phyloP scores from a whole-genome alignment of 768 basidiomycete species.

The Leccinellum albellum region DNA sequence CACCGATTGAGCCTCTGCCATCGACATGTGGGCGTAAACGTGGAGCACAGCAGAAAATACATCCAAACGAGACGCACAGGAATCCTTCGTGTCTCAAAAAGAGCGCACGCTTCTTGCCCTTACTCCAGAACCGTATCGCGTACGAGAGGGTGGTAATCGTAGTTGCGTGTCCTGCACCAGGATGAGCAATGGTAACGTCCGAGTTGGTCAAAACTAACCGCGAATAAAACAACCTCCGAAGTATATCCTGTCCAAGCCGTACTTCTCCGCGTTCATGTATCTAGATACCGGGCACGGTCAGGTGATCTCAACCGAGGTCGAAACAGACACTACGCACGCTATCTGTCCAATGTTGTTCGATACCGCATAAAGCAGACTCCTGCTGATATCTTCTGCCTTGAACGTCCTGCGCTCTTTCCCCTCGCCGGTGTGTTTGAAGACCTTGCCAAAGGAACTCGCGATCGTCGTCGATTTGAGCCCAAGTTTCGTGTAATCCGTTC shows the following conservation, averaged over 20 bases:
- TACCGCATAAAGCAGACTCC: constrained; percentile 90
- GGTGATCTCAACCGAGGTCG: not conserved
- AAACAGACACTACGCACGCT: constrained; percentile 64
- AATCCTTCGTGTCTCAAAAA: constrained; percentile 98
- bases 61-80: constrained; percentile 57
- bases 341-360: constrained; percentile 99
- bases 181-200: not conserved
- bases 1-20: constrained; percentile 84
- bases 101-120: constrained; percentile 92
- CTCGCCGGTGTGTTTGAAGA: constrained; percentile 81
- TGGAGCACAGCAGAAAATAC: not conserved
- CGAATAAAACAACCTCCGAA: constrained; percentile 99
- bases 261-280: constrained; percentile 99
- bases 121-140: constrained; percentile 99
- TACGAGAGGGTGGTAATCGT: constrained; percentile 97
- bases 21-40: not conserved
- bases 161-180: constrained; percentile 77
- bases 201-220: constrained; percentile 50
- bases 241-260: constrained; percentile 93
- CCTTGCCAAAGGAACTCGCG: constrained; percentile 97
- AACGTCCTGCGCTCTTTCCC: constrained; percentile 60
- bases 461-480: constrained; percentile 98
- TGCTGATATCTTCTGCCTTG: constrained; percentile 89
- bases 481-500: constrained; percentile 92
- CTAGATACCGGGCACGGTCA: constrained; percentile 18